Evolutionary conservation across 768 basidiomycete species (phyloP).

Genomic region (Podaxis pistillaris): DNA sequence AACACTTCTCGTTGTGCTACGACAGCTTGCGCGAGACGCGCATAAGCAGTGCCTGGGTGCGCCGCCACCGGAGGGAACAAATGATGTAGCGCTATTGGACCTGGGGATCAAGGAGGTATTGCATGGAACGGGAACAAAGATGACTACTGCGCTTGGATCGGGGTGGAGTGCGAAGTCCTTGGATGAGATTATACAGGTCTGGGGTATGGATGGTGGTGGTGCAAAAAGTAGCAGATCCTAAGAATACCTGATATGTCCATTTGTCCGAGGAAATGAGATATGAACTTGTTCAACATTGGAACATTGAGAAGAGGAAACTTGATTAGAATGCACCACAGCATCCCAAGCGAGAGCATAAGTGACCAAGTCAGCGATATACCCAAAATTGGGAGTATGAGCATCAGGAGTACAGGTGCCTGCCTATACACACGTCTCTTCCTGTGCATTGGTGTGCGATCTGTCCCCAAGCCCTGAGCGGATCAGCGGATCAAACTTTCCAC

Average conservation of each 20-base stretch:
- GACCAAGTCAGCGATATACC: too few species aligned
- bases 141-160: conserved; percentile 65
- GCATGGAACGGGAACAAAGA: conserved; percentile 80
- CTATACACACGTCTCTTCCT: too few species aligned
- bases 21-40: conserved; percentile 61
- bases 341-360: too few species aligned
- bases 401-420: too few species aligned
- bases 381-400: too few species aligned
- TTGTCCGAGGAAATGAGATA: background rate
- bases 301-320: too few species aligned
- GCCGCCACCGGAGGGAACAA: conserved; percentile 52
- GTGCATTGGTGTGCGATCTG: too few species aligned
- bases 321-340: too few species aligned
- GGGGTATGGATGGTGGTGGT: conserved; percentile 32
- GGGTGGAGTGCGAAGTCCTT: conserved; percentile 74
- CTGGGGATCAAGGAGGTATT: conserved; percentile 79
- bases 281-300: too few species aligned
- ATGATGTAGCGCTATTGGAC: conserved; percentile 34
- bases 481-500: too few species aligned
- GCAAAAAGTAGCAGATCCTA: background rate
- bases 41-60: conserved; percentile 51
- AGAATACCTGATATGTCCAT: background rate
- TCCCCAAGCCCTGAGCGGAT: too few species aligned
- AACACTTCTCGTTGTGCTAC: conserved; percentile 60
- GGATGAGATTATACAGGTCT: conserved; percentile 62